phyloP scores from a whole-genome alignment of 106 monocot species.

The Dactylorhiza incarnata region DNA sequence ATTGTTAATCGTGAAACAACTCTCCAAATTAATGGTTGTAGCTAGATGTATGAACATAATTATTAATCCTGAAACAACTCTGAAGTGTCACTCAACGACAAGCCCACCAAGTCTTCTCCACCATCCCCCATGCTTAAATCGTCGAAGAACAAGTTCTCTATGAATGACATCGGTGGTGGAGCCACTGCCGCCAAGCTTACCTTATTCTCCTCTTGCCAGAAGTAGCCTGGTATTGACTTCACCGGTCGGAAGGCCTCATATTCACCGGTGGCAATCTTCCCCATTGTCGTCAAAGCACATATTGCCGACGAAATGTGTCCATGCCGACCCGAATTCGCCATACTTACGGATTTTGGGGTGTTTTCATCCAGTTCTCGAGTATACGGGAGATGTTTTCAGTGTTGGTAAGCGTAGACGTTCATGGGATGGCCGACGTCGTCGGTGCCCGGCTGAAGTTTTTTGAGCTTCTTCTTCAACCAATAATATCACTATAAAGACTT shows the following conservation, averaged over 20 bases:
- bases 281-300: background rate
- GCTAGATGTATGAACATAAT: too few species aligned
- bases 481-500: too few species aligned
- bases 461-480: conserved; percentile 61
- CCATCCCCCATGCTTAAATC: conserved; percentile 21
- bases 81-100: background rate
- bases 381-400: conserved; percentile 45
- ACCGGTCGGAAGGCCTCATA: background rate
- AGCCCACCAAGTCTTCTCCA: conserved; percentile 6
- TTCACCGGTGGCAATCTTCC: background rate
- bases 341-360: background rate
- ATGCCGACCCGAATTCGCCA: background rate
- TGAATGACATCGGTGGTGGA: conserved; percentile 13
- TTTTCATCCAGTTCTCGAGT: conserved; percentile 44
- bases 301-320: background rate
- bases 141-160: conserved; percentile 39
- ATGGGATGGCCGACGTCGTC: background rate
- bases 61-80: conserved; percentile 8
- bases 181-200: conserved; percentile 8
- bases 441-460: conserved; percentile 14
- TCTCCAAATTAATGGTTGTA: too few species aligned
- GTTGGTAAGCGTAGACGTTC: background rate
- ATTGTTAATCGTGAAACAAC: too few species aligned
- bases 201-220: conserved; percentile 12
- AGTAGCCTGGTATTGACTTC: background rate